phyloP scores from a whole-genome alignment of 1,139 yeast species.

The Suhomyces chickasaworum region DNA sequence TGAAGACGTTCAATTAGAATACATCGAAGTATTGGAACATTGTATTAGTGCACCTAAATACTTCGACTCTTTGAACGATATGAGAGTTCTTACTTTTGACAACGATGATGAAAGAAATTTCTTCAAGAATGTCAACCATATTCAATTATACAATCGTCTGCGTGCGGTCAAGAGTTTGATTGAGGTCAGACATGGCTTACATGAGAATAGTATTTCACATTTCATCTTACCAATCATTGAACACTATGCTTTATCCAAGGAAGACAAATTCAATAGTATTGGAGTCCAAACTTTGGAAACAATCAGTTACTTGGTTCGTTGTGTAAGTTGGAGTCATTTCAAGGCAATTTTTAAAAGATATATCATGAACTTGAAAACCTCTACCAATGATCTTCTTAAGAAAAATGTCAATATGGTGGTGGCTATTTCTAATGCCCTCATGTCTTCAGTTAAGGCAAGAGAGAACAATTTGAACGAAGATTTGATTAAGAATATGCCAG shows the following conservation, averaged over 20 bases:
- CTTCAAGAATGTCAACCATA: conserved; percentile 76
- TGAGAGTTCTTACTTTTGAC: conserved; percentile 63
- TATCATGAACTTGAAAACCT: conserved; percentile 52
- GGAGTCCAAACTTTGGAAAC: conserved; percentile 72
- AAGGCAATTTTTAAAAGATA: conserved; percentile 75
- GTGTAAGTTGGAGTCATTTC: conserved; percentile 78
- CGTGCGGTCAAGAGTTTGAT: conserved; percentile 70
- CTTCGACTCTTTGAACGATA: conserved; percentile 60
- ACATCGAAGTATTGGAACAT: conserved; percentile 64
- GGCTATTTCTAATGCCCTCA: conserved; percentile 59
- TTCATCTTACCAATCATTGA: conserved; percentile 85
- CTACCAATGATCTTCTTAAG: conserved; percentile 55
- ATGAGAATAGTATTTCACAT: conserved; percentile 68
- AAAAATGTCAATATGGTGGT: conserved; percentile 65
- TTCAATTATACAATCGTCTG: conserved; percentile 85
- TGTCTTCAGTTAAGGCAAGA: conserved; percentile 16
- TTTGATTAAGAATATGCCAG: conserved; percentile 29
- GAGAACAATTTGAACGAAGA: conserved; percentile 20
- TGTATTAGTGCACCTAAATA: conserved; percentile 54
- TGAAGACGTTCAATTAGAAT: conserved; percentile 73
- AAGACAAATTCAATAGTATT: conserved; percentile 67
- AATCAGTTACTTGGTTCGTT: conserved; percentile 59
- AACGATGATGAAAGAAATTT: conserved; percentile 87
- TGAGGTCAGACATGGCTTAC: conserved; percentile 43
- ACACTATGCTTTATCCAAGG: conserved; percentile 60